These are phyloP conservation scores for Globisporangium cystogenes DNA, from an alignment of 352 stramenopile species.

Conservation along the genomic window DNA sequence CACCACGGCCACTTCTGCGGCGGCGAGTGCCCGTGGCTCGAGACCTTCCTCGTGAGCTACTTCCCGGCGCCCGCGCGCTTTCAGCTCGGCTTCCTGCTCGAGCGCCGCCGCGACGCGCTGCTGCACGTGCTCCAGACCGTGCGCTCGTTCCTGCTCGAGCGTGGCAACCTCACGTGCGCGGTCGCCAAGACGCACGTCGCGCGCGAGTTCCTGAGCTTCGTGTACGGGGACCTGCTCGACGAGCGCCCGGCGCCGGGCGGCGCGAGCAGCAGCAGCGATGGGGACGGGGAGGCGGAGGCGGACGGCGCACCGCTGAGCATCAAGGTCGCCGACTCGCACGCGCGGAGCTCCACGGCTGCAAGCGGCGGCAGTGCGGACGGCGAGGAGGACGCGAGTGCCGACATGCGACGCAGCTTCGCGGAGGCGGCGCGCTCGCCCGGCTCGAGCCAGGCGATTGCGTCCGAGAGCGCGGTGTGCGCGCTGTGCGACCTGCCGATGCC, in stretches of 20 bases:
- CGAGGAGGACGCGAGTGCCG: background rate
- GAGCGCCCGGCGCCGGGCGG: conserved; percentile 1
- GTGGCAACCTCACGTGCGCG: conserved; percentile 31
- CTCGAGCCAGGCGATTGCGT: background rate
- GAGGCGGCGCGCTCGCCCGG: background rate
- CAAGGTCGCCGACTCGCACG: background rate
- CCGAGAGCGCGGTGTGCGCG: conserved; percentile 6
- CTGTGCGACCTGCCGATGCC: conserved; percentile 20
- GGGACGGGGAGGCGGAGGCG: too few relatives aligned
- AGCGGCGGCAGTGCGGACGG: too few relatives aligned
- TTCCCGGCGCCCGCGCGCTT: conserved; percentile 24
- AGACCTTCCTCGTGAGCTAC: conserved; percentile 36
- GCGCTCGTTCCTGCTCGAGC: conserved; percentile 30
- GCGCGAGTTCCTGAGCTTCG: conserved; percentile 26
- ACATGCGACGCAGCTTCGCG: background rate
- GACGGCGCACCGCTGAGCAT: background rate
- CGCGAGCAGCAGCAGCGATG: too few relatives aligned
- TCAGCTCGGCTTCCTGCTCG: conserved; percentile 13
- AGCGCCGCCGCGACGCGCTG: conserved; percentile 28
- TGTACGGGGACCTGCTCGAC: conserved; percentile 25
- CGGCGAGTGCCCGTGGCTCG: conserved; percentile 43
- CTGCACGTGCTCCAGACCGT: conserved; percentile 30
- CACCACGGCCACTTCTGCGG: conserved; percentile 52
- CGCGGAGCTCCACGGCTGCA: background rate
- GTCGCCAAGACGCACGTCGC: conserved; percentile 23